These are phyloP conservation scores for Kwoniella dejecticola DNA, from an alignment of 768 basidiomycete species.

Conservation along the genomic window DNA sequence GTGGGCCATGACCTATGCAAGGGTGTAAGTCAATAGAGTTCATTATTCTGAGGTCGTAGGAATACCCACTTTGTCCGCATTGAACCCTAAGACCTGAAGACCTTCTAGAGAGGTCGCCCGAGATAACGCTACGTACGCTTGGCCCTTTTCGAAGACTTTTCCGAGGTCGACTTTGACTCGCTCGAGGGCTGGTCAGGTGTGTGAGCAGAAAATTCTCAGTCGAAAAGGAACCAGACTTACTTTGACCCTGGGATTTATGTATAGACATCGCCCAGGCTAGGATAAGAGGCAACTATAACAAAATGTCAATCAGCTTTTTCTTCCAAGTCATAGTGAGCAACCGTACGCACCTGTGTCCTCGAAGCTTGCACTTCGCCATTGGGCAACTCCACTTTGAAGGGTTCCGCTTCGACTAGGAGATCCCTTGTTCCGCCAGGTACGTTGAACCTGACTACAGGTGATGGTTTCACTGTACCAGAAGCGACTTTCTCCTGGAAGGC, in stretches of 20 bases:
- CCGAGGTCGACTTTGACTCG: conserved; percentile 92
- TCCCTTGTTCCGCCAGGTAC: conserved; percentile 61
- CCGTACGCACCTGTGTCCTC: conserved; percentile 70
- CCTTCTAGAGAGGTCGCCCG: conserved; percentile 55
- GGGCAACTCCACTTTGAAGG: conserved; percentile 86
- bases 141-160: conserved; percentile 74
- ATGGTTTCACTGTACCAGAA: conserved; percentile 40
- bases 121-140: conserved; percentile 55
- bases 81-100: conserved; percentile 52
- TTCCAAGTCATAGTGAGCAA: neutral
- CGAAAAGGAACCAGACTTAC: conserved; percentile 29
- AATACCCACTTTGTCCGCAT: conserved; percentile 44
- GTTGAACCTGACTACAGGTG: conserved; percentile 78
- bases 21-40: neutral
- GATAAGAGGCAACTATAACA: conserved; percentile 73
- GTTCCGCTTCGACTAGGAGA: conserved; percentile 68
- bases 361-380: conserved; percentile 79
- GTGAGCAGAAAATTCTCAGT: no score
- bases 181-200: conserved; percentile 73
- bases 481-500: conserved; percentile 46
- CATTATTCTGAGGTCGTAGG: neutral
- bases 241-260: conserved; percentile 98
- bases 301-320: conserved; percentile 5
- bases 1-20: conserved; percentile 49
- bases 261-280: conserved; percentile 98